Evolutionary conservation across 1,139 yeast species (phyloP).

Genomic region (Suhomyces kunorum): DNA sequence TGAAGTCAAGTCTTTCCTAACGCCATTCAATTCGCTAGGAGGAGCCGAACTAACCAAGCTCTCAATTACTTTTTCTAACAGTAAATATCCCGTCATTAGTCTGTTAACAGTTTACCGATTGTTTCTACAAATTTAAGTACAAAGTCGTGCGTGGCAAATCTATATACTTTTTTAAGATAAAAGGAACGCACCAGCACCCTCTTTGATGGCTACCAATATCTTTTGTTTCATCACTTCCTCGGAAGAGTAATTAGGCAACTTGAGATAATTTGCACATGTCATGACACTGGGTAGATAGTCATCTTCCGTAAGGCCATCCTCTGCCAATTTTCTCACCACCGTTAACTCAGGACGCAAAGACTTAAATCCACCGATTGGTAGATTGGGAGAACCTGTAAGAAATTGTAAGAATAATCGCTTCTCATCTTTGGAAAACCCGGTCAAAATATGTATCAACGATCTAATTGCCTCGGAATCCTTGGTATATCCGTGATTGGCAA

Average conservation of each 20-base stretch:
- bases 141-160: neutral
- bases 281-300: conserved; percentile 93
- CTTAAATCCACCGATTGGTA: conserved; percentile 94
- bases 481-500: conserved; percentile 90
- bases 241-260: conserved; percentile 78
- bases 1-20: conserved; percentile 27
- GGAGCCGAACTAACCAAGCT: conserved; percentile 42
- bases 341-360: conserved; percentile 81
- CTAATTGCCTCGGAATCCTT: conserved; percentile 67
- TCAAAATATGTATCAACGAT: conserved; percentile 60
- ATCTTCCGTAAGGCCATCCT: conserved; percentile 66
- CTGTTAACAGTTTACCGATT: neutral
- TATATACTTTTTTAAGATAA: conserved; percentile 65
- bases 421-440: conserved; percentile 52
- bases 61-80: conserved; percentile 32
- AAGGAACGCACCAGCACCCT: conserved; percentile 88
- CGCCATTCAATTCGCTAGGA: conserved; percentile 42
- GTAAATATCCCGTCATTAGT: conserved; percentile 11
- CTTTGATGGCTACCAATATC: conserved; percentile 70
- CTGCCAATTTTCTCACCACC: conserved; percentile 80
- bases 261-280: conserved; percentile 96
- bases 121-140: neutral
- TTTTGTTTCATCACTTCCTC: conserved; percentile 58
- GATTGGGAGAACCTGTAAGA: conserved; percentile 88
- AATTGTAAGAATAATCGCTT: conserved; percentile 80